Conservation (phyloP, 768 basidiomycete species). For the Auricularia cornea region DNA sequence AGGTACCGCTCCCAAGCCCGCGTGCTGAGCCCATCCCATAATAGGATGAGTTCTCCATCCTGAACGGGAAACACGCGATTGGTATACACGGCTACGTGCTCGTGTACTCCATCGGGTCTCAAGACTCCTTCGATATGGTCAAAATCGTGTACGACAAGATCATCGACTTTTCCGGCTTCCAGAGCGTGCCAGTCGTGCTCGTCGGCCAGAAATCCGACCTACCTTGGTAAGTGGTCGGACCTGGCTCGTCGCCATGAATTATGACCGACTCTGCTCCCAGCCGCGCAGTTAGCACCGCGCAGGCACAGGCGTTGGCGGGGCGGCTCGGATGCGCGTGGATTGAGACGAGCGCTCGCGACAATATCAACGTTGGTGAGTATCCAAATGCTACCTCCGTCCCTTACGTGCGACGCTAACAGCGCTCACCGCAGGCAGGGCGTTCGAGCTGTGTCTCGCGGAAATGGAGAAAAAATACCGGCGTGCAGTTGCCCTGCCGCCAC, state of each 20-base stretch:
- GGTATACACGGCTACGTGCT: conserved; percentile 96
- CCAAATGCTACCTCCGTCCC: neutral
- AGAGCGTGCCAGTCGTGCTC: conserved; percentile 84
- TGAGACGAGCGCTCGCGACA: conserved; percentile 83
- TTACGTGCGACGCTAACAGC: conserved; percentile 2
- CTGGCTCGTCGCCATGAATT: too few species aligned
- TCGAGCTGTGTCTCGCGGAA: conserved; percentile 74
- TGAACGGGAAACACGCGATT: conserved; percentile 89
- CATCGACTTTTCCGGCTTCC: conserved; percentile 73
- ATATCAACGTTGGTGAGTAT: conserved; percentile 78
- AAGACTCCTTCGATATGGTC: conserved; percentile 91
- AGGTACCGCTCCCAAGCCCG: too few species aligned
- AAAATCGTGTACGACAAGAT: conserved; percentile 92
- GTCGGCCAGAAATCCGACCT: conserved; percentile 91
- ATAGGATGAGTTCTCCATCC: conserved; percentile 96
- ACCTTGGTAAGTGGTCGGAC: conserved; percentile 47
- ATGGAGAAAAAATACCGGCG: conserved; percentile 68
- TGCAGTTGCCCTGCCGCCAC: conserved; percentile 34
- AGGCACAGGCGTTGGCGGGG: conserved; percentile 68
- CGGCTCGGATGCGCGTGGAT: conserved; percentile 69
- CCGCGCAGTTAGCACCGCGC: conserved; percentile 56
- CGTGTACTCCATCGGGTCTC: conserved; percentile 87
- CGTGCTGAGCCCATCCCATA: too few species aligned
- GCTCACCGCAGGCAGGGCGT: conserved; percentile 57
- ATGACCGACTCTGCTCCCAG: too few species aligned